Evolutionary conservation across 225 moss, liverwort and hornwort species (phyloP), one percentile per base, ranked within the genome.

Genomic region (Lunularia cruciata): DNA sequence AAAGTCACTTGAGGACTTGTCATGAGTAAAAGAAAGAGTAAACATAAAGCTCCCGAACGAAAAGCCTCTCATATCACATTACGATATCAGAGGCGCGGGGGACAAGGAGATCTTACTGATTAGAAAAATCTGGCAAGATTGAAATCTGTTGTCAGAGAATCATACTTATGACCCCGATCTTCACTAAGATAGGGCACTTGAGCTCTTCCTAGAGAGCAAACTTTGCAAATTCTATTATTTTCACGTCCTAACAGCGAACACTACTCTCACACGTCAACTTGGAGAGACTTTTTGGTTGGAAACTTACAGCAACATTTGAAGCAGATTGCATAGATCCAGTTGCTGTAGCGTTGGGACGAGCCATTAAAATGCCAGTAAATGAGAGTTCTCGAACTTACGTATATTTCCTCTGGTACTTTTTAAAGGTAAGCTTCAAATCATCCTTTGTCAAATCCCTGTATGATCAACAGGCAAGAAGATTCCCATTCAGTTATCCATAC

Each of bases 271-370:
- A 16, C 8, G 10, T 11, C 43, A 43, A 10, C 16, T 10, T 2
- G 11, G 1, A 43, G 43, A 43, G 39, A 7, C 0, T 39, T 23
- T 35, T 37, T 10, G 38, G 7, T 0, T 22, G 60, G 5, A 16
- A 36, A 60, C 60, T 60, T 33, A 60, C 60, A 37, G 39, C 38
- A 60, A 60, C 60, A 2, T 23, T 12, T 11, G 60, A 39, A 38
- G 25, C 60, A 3, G n/a, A n/a, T n/a, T n/a, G n/a, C n/a, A 9
- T 23, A 0, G 60, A 25, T 12, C 39, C 60, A 60, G 60, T 23
- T 10, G 20, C 11, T 23, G 60, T 37, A 23, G 38, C 60, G 37
- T 39, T 60, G 38, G 60, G 38, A 39, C 38, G 60, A 12, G 13
- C 38, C 60, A 60, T 60, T 25, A 22, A 10, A 12, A 37, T 22